Conservation (phyloP, 2,329 filamentous ascomycete genomes). For the Exophiala calicioides region DNA sequence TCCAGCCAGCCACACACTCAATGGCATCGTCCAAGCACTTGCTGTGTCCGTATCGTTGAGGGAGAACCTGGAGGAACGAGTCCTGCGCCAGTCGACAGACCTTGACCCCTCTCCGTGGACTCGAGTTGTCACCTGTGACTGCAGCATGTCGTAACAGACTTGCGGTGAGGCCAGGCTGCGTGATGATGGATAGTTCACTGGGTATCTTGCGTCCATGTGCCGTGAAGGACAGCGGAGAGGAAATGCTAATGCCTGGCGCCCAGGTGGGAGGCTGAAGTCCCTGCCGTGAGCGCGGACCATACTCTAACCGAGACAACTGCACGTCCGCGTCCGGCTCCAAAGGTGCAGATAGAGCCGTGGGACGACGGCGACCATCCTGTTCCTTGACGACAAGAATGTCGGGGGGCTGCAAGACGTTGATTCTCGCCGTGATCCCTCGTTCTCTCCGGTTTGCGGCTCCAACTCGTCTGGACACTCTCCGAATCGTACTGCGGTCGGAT, state of each 20-base stretch:
- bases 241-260: too few relatives aligned
- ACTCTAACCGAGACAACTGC: too few relatives aligned
- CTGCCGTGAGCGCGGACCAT: too few relatives aligned
- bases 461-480: conserved; percentile 13
- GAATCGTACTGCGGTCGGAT: conserved; percentile 15
- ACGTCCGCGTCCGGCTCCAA: too few relatives aligned
- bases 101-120: conserved; percentile 16
- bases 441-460: conserved; percentile 16
- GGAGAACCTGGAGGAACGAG: conserved; percentile 13
- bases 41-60: conserved; percentile 18
- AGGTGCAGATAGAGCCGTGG: too few relatives aligned
- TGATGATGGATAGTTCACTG: conserved; percentile 8
- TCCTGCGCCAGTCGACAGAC: conserved; percentile 13
- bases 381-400: conserved; percentile 11
- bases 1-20: conserved; percentile 11
- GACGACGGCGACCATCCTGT: too few relatives aligned
- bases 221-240: conserved; percentile 6
- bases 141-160: conserved; percentile 13
- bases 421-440: conserved; percentile 1
- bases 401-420: conserved; percentile 10
- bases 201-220: conserved; percentile 5
- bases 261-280: too few relatives aligned
- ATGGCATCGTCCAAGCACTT: conserved; percentile 21
- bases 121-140: conserved; percentile 6
- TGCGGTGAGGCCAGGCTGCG: conserved; percentile 14